A percentile compares a stretch with the other conserved stretches of the same genome.
Conservation (phyloP, 352 stramenopile genomes). For the Halophytophthora polymorphica region DNA sequence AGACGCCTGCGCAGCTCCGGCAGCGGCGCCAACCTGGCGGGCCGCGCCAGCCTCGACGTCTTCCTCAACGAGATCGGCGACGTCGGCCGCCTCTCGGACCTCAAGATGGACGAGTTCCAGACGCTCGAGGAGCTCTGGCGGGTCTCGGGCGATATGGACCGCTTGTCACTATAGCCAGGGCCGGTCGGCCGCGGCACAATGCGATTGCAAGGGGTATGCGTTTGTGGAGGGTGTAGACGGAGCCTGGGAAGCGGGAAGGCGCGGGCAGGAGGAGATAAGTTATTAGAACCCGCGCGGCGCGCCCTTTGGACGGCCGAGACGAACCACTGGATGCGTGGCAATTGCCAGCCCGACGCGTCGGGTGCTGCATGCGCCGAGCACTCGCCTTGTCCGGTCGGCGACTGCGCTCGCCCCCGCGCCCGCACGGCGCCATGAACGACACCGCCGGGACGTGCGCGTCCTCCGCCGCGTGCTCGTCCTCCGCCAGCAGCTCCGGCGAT, state of each 20-base stretch:
- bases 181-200: constrained; percentile 11
- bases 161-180: constrained; percentile 62
- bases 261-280: background rate
- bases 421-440: constrained; percentile 11
- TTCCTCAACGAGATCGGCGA: constrained; percentile 83
- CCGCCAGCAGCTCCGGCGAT: constrained; percentile 2
- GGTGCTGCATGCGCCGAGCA: background rate
- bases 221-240: constrained; percentile 17
- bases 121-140: constrained; percentile 79
- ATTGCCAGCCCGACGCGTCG: too few species aligned
- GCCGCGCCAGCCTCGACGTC: constrained; percentile 62
- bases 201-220: too few species aligned
- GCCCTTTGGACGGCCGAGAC: background rate
- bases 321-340: too few species aligned
- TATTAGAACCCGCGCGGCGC: background rate
- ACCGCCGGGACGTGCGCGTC: constrained; percentile 2
- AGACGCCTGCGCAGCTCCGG: constrained; percentile 64
- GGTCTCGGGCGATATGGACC: constrained; percentile 83
- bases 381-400: background rate
- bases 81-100: constrained; percentile 73
- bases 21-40: constrained; percentile 42
- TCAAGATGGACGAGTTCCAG: constrained; percentile 86
- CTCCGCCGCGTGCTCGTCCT: constrained; percentile 1
- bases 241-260: background rate
- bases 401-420: constrained; percentile 6